These are phyloP conservation scores for Haematococcus sp. DNA, from an alignment of 139 green algal genomes.

Conservation along the genomic window DNA sequence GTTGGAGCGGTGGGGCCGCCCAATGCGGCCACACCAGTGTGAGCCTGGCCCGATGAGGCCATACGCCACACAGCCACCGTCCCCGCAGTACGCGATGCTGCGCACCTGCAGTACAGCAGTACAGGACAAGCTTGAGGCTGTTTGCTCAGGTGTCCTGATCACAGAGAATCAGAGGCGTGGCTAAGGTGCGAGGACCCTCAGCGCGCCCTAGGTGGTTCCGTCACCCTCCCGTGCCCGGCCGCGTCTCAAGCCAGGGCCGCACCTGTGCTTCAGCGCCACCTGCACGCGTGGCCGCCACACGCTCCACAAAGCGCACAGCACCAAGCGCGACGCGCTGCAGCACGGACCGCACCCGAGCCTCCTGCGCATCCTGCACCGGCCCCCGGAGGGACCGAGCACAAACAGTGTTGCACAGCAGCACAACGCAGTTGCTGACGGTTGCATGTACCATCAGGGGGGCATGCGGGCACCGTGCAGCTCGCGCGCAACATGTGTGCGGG, in stretches of 20 bases:
- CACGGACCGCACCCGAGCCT: not conserved
- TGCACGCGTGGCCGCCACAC: constrained; percentile 33
- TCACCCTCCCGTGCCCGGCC: not conserved
- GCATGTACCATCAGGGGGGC: constrained; percentile 26
- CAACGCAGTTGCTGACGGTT: constrained; percentile 11
- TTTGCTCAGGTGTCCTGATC: too few relatives aligned
- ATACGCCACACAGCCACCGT: constrained; percentile 60
- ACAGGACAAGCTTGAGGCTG: too few relatives aligned
- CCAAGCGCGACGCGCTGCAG: constrained; percentile 32
- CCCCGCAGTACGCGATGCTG: constrained; percentile 69
- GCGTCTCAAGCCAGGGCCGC: too few relatives aligned
- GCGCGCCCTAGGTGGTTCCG: too few relatives aligned
- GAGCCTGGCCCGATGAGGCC: constrained; percentile 70
- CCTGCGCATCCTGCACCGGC: not conserved
- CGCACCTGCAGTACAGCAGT: constrained; percentile 37
- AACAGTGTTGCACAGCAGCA: not conserved
- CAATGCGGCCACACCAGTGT: constrained; percentile 71
- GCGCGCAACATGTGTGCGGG: not conserved
- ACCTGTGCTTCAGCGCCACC: constrained; percentile 38
- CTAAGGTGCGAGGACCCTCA: too few relatives aligned
- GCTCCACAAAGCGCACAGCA: constrained; percentile 62
- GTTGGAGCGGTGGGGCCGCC: constrained; percentile 66
- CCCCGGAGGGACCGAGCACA: too few relatives aligned
- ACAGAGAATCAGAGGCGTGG: too few relatives aligned
- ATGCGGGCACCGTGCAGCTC: not conserved